These are phyloP conservation scores for Exophiala aquamarina DNA, from an alignment of 2,329 filamentous ascomycete genomes.

Conservation along the genomic window DNA sequence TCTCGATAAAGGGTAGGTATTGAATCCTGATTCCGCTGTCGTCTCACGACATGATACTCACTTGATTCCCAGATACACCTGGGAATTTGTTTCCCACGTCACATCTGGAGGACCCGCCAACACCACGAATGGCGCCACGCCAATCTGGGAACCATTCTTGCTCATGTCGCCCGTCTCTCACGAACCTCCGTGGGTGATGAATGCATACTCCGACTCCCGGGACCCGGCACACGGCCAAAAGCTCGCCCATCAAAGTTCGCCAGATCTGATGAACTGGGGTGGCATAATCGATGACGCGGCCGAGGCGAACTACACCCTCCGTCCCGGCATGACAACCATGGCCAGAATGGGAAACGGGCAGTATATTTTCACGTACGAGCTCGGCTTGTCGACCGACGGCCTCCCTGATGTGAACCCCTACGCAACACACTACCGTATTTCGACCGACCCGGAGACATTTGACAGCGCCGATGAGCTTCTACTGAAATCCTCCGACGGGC, in stretches of 20 bases:
- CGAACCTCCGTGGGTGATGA: constrained; percentile 5
- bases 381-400: constrained; percentile 46
- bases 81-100: constrained; percentile 65
- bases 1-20: constrained; percentile 2
- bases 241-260: constrained; percentile 61
- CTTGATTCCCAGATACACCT: constrained; percentile 36
- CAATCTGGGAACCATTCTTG: constrained; percentile 70
- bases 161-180: constrained; percentile 27
- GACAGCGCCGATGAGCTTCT: constrained; percentile 35
- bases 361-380: constrained; percentile 65
- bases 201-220: constrained; percentile 68
- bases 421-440: constrained; percentile 48
- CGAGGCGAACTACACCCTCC: constrained; percentile 61
- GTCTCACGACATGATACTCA: no score
- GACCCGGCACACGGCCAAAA: constrained; percentile 65
- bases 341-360: constrained; percentile 58
- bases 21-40: background rate
- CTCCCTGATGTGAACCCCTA: constrained; percentile 52
- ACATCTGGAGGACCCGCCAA: constrained; percentile 59
- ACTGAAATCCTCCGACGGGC: constrained; percentile 21
- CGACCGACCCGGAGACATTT: constrained; percentile 41
- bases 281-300: constrained; percentile 61
- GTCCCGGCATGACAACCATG: constrained; percentile 69
- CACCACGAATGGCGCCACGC: constrained; percentile 61
- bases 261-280: constrained; percentile 60